phyloP scores from a whole-genome alignment of 2,329 filamentous ascomycete genomes.

The Claviceps capensis region DNA sequence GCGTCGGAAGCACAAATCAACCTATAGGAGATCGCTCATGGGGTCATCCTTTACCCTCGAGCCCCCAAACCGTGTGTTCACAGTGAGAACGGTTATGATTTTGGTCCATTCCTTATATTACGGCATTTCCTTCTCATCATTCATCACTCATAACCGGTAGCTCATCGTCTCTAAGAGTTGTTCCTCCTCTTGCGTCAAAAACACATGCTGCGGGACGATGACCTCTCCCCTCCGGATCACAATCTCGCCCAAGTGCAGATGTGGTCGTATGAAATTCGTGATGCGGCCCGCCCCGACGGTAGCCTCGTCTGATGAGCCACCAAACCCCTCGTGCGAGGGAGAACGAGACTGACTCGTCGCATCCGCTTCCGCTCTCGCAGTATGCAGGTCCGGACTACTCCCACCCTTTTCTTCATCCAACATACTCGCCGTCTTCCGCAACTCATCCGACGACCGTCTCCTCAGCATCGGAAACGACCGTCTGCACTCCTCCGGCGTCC shows the following conservation, averaged over 20 bases:
- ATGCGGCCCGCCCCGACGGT: conserved; percentile 6
- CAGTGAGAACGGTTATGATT: no score
- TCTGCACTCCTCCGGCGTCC: conserved; percentile 31
- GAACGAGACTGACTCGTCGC: background rate
- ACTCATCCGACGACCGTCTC: conserved; percentile 5
- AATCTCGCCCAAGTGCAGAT: conserved; percentile 13
- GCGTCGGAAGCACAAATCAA: no score
- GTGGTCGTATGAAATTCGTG: conserved; percentile 4
- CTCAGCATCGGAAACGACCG: conserved; percentile 3
- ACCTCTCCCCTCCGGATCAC: conserved; percentile 22
- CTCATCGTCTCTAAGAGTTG: conserved; percentile 22
- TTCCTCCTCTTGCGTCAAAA: conserved; percentile 23
- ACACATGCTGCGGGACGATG: conserved; percentile 21
- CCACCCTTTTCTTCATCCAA: conserved; percentile 6
- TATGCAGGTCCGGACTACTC: background rate
- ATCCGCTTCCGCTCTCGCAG: background rate
- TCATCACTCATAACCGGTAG: conserved; percentile 13
- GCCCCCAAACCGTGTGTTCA: no score
- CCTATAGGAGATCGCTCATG: no score
- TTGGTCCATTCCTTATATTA: no score
- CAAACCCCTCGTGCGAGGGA: background rate
- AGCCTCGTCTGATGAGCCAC: background rate
- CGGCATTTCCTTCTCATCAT: no score
- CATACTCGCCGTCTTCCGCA: background rate
- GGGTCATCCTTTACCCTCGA: no score